Base-by-base conservation (phyloP, 495 filamentous ascomycete species). In the Podospora appendiculata region DNA sequence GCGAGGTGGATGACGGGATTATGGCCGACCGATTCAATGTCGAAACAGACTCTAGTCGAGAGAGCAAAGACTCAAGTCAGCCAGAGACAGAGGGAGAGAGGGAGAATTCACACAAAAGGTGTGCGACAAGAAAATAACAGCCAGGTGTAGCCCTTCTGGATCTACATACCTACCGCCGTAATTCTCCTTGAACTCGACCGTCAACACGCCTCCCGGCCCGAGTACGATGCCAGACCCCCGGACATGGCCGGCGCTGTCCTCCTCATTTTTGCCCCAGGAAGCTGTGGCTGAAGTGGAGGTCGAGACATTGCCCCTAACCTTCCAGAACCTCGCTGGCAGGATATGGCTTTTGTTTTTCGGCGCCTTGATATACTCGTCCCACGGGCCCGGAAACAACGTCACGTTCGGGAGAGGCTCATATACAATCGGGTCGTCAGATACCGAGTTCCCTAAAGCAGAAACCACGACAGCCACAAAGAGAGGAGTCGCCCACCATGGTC, bases 101-200 rank as follows among this genome's bases (percentile, higher is more conserved):
- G 3, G 4, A 3, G 4, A n/a, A n/a, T 13, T 19, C 32, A 18
- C 19, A 18, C 4, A 12, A 39, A 25, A 42, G 8, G 32, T n/a
- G 12, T 5, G 55, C 41, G 16, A 32, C 5, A 25, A 25, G 25
- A 25, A 25, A 25, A 25, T 2, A 25, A 25, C 25, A 25, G 25
- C 25, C 25, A 25, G 2, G 25, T 25, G 25, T 25, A n/a, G n/a
- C n/a, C n/a, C 5, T 25, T 5, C 25, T 25, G n/a, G n/a, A n/a
- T 25, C 25, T 25, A 47, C 65, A 18, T 54, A 72, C 68, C 64
- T 51, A 18, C 70, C 69, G 39, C 56, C 61, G 54, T 68, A 65
- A 43, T 73, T 72, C 58, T 73, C 60, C 17, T 43, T 55, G 56
- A 73, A 73, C 47, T 67, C 66, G 48, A 65, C 61, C 25, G 63